Evolutionary conservation across 1,139 yeast genomes (phyloP), one percentile per base, ranked within the genome.

Genomic region (Zygosaccharomyces sapae): DNA sequence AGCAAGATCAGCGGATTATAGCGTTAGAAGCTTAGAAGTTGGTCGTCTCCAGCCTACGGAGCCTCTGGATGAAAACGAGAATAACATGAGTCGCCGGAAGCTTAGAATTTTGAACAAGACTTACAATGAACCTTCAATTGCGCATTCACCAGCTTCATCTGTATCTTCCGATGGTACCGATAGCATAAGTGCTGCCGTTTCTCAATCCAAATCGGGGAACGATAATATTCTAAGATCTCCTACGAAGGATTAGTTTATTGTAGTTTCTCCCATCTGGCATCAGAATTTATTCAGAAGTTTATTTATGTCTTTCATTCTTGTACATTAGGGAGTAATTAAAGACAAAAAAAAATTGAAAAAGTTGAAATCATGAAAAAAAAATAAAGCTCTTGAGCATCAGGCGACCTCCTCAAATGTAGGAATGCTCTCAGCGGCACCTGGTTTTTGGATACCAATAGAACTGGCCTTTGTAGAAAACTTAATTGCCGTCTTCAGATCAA

Each of bases 361-460:
- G 30, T 6, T 9, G 8, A 27, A n/a, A n/a, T n/a, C n/a, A n/a
- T n/a, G 30, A 5, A 27, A 27, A 31, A 9, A 19, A 37, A 37
- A 4, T 3, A 24, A n/a, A 24, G 10, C n/a, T 37, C 30, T 22
- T 24, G 20, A 8, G 10, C 6, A n/a, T 20, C 24, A 19, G 13
- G 27, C 16, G n/a, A 75, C 75, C 27, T 72, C 72, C 5, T 57
- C 50, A 49, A 63, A 70, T 3, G 50, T 45, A 3, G 97, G 97
- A 51, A 90, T 87, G 55, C 95, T 80, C 49, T 83, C 90, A 0
- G 94, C 95, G 0, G 98, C 98, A 3, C 98, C 98, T 45, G 77
- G 76, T 45, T 76, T 72, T 53, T 86, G 88, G 39, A 92, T 87
- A 0, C 92, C 88, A 44, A 88, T 67, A 9, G 94, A 78, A 40